These are phyloP conservation scores for Suhomyces bribrorum DNA, from an alignment of 1,139 yeast species.

Conservation along the genomic window DNA sequence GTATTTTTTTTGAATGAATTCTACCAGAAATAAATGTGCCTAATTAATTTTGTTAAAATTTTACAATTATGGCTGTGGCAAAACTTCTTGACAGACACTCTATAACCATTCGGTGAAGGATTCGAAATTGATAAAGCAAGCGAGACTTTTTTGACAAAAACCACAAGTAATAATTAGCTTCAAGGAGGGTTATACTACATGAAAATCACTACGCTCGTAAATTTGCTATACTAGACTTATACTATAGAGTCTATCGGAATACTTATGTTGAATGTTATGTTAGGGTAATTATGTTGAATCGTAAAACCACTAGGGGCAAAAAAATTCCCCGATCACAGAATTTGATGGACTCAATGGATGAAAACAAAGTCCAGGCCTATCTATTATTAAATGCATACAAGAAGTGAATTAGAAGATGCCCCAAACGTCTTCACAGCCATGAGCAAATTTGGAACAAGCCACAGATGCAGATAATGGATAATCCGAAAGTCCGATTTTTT, in stretches of 20 bases:
- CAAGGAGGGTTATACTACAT: not conserved
- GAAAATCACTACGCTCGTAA: not conserved
- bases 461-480: slow-evolving; percentile 97
- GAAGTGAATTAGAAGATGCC: slow-evolving; percentile 48
- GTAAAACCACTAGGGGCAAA: not conserved
- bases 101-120: no score
- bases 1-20: no score
- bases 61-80: no score
- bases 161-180: not conserved
- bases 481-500: slow-evolving; percentile 91
- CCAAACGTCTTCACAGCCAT: slow-evolving; percentile 99
- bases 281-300: not conserved
- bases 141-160: not conserved
- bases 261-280: not conserved
- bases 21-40: no score
- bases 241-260: not conserved
- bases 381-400: not conserved
- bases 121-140: no score
- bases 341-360: not conserved
- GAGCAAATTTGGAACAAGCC: slow-evolving; percentile 97
- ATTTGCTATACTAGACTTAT: not conserved
- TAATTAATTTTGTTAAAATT: no score
- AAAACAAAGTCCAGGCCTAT: not conserved
- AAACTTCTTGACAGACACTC: no score
- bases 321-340: not conserved